Evolutionary conservation across 2,329 filamentous ascomycete genomes (phyloP), one percentile per base, ranked within the genome.

Genomic region (Paraphoma sp.): DNA sequence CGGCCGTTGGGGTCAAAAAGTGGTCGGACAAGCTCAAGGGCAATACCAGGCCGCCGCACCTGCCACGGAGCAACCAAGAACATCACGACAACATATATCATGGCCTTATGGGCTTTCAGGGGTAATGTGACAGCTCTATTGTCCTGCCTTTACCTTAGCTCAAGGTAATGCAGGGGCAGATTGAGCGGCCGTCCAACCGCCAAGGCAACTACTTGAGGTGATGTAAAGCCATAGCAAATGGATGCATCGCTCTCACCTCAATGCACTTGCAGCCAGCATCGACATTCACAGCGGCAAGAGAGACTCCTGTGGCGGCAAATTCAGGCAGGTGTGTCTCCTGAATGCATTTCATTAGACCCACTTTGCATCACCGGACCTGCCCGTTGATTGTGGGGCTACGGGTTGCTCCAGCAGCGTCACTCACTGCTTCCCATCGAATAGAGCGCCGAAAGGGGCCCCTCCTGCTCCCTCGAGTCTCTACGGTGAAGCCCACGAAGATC

Each of bases 241-340:
- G 33, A 38, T 36, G 18, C 57, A 57, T 50, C 38, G 28, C 55
- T 42, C 53, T 54, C 48, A 55, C 40, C 11, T 17, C 17, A 6
- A 16, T 30, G 29, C 28, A 23, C 31, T 42, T 23, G 45, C 41
- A 14, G 29, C 23, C 29, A 23, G 11, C 54, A 57, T 48, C 41
- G 8, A 29, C 48, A 48, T 48, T 57, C 54, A 57, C 49, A 29
- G 11, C 14, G 14, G n/a, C 28, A 47, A 4, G 30, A 30, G 28
- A 18, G 31, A 14, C 28, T 43, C 11, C 48, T 42, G 29, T 52
- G 40, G 12, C 9, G 40, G 28, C 42, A 41, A 5, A 7, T n/a
- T 40, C 14, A 42, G 18, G 4, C 17, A 18, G 5, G 18, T 38
- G 17, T 29, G 41, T 45, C 31, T 29, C 49, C 41, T 40, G 30